These are phyloP conservation scores for Stereocaulon alpinum DNA, from an alignment of 495 filamentous ascomycete genomes.

Conservation along the genomic window DNA sequence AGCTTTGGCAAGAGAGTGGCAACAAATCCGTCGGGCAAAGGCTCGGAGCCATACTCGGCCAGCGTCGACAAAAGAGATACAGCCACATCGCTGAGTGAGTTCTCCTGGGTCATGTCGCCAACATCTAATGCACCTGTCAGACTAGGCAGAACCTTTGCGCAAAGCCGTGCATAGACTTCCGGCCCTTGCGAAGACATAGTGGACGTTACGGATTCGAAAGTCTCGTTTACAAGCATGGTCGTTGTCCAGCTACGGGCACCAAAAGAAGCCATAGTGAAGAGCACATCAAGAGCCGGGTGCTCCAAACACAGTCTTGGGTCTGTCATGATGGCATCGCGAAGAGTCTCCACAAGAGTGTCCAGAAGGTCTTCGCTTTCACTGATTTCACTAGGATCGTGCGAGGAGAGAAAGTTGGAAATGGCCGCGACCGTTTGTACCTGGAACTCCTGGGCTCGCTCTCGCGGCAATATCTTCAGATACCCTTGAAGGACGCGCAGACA, in stretches of 20 bases:
- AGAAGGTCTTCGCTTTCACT: conserved; percentile 83
- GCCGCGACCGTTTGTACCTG: conserved; percentile 66
- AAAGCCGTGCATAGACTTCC: conserved; percentile 70
- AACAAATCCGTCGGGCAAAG: conserved; percentile 79
- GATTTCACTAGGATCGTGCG: conserved; percentile 70
- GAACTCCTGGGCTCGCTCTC: conserved; percentile 43
- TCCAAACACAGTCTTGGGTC: conserved; percentile 63
- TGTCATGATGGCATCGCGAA: conserved; percentile 71
- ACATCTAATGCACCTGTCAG: conserved; percentile 83
- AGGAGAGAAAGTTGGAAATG: conserved; percentile 64
- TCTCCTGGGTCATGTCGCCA: conserved; percentile 71
- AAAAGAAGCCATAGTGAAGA: conserved; percentile 81
- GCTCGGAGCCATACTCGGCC: conserved; percentile 67
- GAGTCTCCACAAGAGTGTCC: conserved; percentile 78
- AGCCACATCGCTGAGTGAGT: conserved; percentile 72
- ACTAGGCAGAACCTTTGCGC: conserved; percentile 76
- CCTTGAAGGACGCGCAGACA: conserved; percentile 84
- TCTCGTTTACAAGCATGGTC: conserved; percentile 70
- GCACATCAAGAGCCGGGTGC: conserved; percentile 63
- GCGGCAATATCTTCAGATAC: conserved; percentile 52
- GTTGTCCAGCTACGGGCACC: conserved; percentile 83
- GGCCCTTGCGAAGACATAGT: conserved; percentile 50
- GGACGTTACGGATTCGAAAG: conserved; percentile 76
- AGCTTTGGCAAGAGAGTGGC: conserved; percentile 78
- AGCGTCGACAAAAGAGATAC: conserved; percentile 74